Conservation (phyloP, 1,284 basidiomycete genomes). For the Cutaneotrichosporon spelunceum region DNA sequence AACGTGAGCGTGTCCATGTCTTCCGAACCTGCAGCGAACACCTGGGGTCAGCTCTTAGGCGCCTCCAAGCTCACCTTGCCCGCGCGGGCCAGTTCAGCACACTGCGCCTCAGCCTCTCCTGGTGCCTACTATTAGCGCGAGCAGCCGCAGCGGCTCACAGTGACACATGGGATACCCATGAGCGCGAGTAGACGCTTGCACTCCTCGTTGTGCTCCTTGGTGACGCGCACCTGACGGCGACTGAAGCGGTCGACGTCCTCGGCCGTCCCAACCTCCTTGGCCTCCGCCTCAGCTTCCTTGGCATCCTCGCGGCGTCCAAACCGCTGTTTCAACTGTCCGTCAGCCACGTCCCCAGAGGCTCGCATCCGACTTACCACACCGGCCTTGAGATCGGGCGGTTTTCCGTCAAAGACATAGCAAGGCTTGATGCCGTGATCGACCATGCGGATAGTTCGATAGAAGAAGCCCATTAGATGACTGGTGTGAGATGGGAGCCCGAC, state of each 20-base stretch:
- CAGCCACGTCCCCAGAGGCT: neutral
- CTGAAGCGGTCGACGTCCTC: slow-evolving; percentile 91
- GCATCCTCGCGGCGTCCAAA: slow-evolving; percentile 89
- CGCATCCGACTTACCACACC: slow-evolving; percentile 73
- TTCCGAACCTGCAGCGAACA: slow-evolving; percentile 95
- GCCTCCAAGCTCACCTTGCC: slow-evolving; percentile 65
- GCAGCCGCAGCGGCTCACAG: slow-evolving; percentile 57
- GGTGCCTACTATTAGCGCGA: slow-evolving; percentile 66
- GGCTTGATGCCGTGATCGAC: slow-evolving; percentile 99
- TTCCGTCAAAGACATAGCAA: slow-evolving; percentile 97
- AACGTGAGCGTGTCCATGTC: slow-evolving; percentile 99
- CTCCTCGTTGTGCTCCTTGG: slow-evolving; percentile 93
- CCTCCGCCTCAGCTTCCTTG: slow-evolving; percentile 89
- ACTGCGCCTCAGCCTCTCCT: slow-evolving; percentile 97
- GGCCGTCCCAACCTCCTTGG: slow-evolving; percentile 88
- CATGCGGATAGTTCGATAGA: slow-evolving; percentile 95
- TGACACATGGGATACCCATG: slow-evolving; percentile 95
- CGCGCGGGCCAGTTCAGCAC: slow-evolving; percentile 91
- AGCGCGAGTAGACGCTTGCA: slow-evolving; percentile 80
- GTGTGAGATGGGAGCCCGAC: slow-evolving; percentile 5
- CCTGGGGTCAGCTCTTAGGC: slow-evolving; percentile 54
- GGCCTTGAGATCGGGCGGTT: slow-evolving; percentile 94
- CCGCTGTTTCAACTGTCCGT: slow-evolving; percentile 57
- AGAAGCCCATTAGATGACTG: slow-evolving; percentile 96
- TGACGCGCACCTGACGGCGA: slow-evolving; percentile 90